Percentiles rank a stretch among this genome's conserved stretches.
Conservation (phyloP, 768 basidiomycete species). For the Boletus reticuloceps region DNA sequence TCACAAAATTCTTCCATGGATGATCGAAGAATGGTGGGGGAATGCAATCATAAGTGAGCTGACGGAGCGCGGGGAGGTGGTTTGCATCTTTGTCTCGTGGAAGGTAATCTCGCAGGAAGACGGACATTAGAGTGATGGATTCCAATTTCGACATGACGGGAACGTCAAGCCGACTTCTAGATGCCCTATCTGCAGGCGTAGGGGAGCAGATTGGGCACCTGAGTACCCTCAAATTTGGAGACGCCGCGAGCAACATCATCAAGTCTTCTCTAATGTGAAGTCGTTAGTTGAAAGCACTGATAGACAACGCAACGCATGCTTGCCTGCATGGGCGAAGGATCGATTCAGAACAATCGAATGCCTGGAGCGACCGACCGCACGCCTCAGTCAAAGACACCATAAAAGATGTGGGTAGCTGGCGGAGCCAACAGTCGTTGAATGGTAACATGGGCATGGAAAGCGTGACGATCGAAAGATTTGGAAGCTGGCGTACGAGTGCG, state of each 20-base stretch:
- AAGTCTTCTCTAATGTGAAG: slow-evolving; percentile 23
- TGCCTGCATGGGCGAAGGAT: slow-evolving; percentile 29
- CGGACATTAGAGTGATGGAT: slow-evolving; percentile 25
- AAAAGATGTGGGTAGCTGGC: slow-evolving; percentile 22
- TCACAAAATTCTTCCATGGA: slow-evolving; percentile 29
- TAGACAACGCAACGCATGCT: slow-evolving; percentile 1
- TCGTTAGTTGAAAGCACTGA: not conserved
- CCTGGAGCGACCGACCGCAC: slow-evolving; percentile 24
- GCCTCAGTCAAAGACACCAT: slow-evolving; percentile 23
- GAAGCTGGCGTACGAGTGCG: slow-evolving; percentile 22
- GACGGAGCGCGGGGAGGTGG: slow-evolving; percentile 28
- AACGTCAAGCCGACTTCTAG: slow-evolving; percentile 17
- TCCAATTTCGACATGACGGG: slow-evolving; percentile 28
- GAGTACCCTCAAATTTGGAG: slow-evolving; percentile 27
- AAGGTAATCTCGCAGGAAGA: slow-evolving; percentile 31
- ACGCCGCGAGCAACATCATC: slow-evolving; percentile 25
- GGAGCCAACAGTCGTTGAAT: slow-evolving; percentile 25
- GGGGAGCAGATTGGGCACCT: slow-evolving; percentile 29
- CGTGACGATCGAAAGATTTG: slow-evolving; percentile 24
- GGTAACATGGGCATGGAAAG: slow-evolving; percentile 28
- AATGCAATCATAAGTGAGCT: slow-evolving; percentile 32
- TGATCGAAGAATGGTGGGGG: slow-evolving; percentile 28
- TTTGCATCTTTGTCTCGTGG: slow-evolving; percentile 26
- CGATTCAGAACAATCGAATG: slow-evolving; percentile 31
- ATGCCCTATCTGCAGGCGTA: slow-evolving; percentile 20